Percentiles rank a stretch among this genome's conserved stretches.
These are phyloP conservation scores for Agaricus sinodeliciosus DNA, from an alignment of 768 basidiomycete genomes.

Conservation along the genomic window DNA sequence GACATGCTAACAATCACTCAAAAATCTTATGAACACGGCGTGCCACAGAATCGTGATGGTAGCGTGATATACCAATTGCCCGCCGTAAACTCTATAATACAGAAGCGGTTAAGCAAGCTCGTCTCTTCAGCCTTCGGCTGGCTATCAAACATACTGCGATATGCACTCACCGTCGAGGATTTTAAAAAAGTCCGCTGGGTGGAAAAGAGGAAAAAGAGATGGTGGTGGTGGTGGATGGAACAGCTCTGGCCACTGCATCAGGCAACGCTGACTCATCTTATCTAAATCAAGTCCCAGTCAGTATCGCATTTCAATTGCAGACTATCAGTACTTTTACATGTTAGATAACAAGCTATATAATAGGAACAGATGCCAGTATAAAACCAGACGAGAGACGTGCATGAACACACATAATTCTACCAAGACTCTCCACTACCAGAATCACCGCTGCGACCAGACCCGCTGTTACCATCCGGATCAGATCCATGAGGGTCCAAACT, in stretches of 20 bases:
- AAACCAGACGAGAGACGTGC: background rate
- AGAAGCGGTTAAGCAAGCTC: background rate
- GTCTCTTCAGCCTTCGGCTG: background rate
- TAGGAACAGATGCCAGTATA: background rate
- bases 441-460: background rate
- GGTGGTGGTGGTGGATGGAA: background rate
- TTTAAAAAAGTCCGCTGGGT: background rate
- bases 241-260: conserved; percentile 1
- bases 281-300: conserved; percentile 4
- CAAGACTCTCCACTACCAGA: background rate
- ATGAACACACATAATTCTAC: background rate
- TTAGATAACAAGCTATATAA: background rate
- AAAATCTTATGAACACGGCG: background rate
- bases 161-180: background rate
- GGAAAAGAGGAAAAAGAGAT: background rate
- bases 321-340: background rate
- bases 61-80: background rate
- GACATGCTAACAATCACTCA: background rate
- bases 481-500: background rate
- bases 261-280: conserved; percentile 9
- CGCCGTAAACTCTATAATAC: background rate
- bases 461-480: background rate
- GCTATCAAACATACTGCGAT: background rate
- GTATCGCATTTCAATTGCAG: background rate
- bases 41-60: background rate